Evolutionary conservation across 148 eudicot genomes (phyloP), one percentile per base, ranked within the genome.

Genomic region (Amaranthus cruentus): DNA sequence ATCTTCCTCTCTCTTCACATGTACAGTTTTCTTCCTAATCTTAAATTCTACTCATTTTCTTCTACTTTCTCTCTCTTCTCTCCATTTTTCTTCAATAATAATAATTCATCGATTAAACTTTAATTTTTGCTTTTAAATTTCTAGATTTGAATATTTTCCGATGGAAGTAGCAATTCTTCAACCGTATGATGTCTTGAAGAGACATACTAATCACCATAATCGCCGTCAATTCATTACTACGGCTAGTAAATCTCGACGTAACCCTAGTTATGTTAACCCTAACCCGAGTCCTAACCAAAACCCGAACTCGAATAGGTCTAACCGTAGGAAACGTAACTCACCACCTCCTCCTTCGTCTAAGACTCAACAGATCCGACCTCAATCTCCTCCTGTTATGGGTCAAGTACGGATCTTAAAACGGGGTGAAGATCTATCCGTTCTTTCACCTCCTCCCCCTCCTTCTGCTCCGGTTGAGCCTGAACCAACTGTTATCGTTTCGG

Each of bases 361-460:
- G 46, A 61, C 57, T 28, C 81, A 69, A 56, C 66, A 57, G 6
- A 11, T n/a, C 64, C 65, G 63, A 2, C 73, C 80, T 49, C 12
- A 12, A 10, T 65, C 71, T 64, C 55, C 71, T 3, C 78, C 79
- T 0, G 76, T 51, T 0, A 28, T 62, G 48, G 83, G 83, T 7
- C 84, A 77, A 56, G 67, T 87, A 18, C 85, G 84, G 79, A 88
- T 88, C 67, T 71, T 88, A 7, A 88, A 80, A 71, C 84, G 86
- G 2, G 91, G 91, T 2, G 85, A 85, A 18, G 73, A 62, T 3
- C 48, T 42, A 66, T 54, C 69, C 55, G 38, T 28, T 28, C 1
- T 50, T 5, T 42, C 43, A 1, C 8, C 28, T 0, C 21, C 81
- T 47, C 67, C 73, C 0, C 3, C 62, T 8, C 28, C 54, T 28